Evolutionary conservation across 768 basidiomycete genomes (phyloP), one percentile per base, ranked within the genome.

Genomic region (Trametes villosa): DNA sequence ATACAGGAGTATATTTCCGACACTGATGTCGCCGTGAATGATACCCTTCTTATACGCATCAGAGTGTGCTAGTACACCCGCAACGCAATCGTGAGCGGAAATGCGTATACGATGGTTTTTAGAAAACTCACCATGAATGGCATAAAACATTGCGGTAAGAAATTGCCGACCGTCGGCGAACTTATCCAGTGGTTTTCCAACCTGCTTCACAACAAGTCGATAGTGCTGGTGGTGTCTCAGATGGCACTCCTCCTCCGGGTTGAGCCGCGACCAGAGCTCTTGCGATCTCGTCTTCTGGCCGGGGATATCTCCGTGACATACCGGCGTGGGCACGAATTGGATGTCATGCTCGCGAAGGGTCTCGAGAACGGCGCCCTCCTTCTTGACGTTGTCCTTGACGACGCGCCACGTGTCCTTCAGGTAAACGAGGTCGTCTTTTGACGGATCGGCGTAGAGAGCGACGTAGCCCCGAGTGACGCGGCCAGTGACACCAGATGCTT

Each of bases 401-500:
- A 56, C 53, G 11, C 60, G 45, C 55, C 50, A 62, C 2, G 49
- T 36, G 27, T 62, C 61, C 33, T 62, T 62, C 24, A 62, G 44
- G 18, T 38, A 62, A 3, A 53, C 54, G 27, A 57, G 53, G 7
- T 31, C 33, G 1, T 13, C 18, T 17, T 36, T 8, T 3, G n/a
- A 7, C 2, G 30, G 15, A 26, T 20, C 22, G 3, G 26, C 33
- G 24, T 40, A 29, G 20, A 57, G 26, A 0, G 49, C 61, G 27
- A 62, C 29, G 38, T 62, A 62, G 1, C 61, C 61, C 8, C 60
- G 54, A n/a, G 60, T n/a, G n/a, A n/a, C n/a, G n/a, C n/a, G n/a
- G n/a, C n/a, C n/a, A n/a, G n/a, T n/a, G n/a, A n/a, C n/a, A 9
- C 38, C 36, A 1, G 44, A 34, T 7, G 51, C 17, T 11, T 17